Evolutionary conservation across 345 rosid genomes (phyloP).

Genomic region (Eucalyptus rudis): DNA sequence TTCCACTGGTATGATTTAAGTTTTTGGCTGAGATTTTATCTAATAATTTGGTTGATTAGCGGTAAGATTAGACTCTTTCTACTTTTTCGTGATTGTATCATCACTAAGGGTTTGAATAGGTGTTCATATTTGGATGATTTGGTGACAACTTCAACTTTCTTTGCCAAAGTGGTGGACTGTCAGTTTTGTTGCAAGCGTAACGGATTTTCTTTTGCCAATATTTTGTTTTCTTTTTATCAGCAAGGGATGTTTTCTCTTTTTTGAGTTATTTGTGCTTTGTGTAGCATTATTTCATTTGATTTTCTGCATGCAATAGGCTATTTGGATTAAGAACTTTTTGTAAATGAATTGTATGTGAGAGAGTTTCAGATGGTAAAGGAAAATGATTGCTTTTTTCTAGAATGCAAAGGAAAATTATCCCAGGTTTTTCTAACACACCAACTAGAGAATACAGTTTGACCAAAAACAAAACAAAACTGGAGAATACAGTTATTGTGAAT

Average conservation of each 20-base stretch:
- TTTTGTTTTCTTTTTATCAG: neutral
- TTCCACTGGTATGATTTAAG: neutral
- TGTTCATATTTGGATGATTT: neutral
- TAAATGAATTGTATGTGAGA: neutral
- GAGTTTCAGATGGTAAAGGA: neutral
- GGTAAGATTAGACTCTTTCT: neutral
- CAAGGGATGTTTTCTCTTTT: neutral
- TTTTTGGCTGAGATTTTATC: neutral
- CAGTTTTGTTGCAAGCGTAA: neutral
- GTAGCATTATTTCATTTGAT: neutral
- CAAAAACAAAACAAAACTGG: neutral
- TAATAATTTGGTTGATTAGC: neutral
- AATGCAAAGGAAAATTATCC: neutral
- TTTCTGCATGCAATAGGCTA: neutral
- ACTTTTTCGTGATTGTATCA: neutral
- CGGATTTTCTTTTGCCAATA: neutral
- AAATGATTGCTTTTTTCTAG: neutral
- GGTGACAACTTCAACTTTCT: neutral
- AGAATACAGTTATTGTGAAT: neutral
- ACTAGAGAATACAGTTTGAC: neutral
- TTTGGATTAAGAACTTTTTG: neutral
- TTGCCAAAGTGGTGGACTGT: neutral
- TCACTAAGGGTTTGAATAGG: neutral
- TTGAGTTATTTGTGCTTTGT: neutral
- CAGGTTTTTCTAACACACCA: neutral